Evolutionary conservation across 202 grass and related monocot species (phyloP).

Genomic region (Elaeis oleifera): DNA sequence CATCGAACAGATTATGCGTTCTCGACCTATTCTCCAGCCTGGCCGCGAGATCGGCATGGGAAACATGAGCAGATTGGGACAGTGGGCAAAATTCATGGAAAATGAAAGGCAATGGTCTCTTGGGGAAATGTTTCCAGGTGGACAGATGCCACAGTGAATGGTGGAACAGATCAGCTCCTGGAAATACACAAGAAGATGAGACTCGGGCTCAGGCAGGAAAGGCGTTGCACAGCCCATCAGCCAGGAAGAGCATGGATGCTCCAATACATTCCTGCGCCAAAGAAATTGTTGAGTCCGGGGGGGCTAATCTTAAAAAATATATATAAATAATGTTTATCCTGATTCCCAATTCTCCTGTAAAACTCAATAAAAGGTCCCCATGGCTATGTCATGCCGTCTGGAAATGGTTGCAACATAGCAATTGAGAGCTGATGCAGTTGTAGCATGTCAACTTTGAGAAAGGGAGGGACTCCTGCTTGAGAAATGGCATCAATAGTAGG

Average conservation of each 20-base stretch:
- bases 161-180: constrained; percentile 51
- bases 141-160: constrained; percentile 55
- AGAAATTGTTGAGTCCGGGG: constrained; percentile 96
- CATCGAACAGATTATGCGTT: constrained; percentile 48
- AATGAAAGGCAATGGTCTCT: constrained; percentile 60
- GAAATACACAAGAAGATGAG: constrained; percentile 56
- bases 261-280: constrained; percentile 90
- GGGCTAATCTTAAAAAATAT: constrained; percentile 54
- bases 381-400: constrained; percentile 20
- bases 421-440: constrained; percentile 4
- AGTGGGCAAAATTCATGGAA: constrained; percentile 51
- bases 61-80: constrained; percentile 41
- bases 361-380: constrained; percentile 41
- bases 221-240: constrained; percentile 81
- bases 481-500: no score
- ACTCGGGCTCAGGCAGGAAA: constrained; percentile 66
- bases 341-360: constrained; percentile 33
- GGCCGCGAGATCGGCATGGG: constrained; percentile 53
- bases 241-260: constrained; percentile 70
- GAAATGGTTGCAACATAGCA: constrained; percentile 23
- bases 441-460: neutral
- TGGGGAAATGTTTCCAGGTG: constrained; percentile 68
- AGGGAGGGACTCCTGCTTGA: constrained; percentile 3
- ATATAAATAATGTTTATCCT: constrained; percentile 29
- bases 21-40: constrained; percentile 75